phyloP scores from a whole-genome alignment of 164 flowering plant species.

The Macadamia tetraphylla region DNA sequence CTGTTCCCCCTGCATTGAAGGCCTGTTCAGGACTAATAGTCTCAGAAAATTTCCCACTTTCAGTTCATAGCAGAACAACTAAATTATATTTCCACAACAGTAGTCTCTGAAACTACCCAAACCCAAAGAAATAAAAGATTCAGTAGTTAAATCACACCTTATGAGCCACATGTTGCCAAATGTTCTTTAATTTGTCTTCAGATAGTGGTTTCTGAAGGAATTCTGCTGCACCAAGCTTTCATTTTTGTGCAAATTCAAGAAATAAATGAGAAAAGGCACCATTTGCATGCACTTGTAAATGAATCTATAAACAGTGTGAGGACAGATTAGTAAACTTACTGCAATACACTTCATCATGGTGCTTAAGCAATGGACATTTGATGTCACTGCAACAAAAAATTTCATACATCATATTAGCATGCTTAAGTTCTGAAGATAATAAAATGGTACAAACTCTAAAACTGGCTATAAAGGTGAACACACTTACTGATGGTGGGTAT shows the following conservation, averaged over 20 bases:
- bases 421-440: neutral
- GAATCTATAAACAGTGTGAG: too few species aligned
- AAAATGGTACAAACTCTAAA: neutral
- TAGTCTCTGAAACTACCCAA: neutral
- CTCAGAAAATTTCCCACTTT: conserved; percentile 7
- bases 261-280: neutral
- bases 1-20: conserved; percentile 49
- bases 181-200: conserved; percentile 75
- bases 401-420: neutral
- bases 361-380: conserved; percentile 58
- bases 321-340: conserved; percentile 36
- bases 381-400: conserved; percentile 55
- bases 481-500: conserved; percentile 81
- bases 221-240: conserved; percentile 90
- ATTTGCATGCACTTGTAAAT: neutral
- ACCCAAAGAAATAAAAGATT: neutral
- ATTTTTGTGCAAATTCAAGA: conserved; percentile 6
- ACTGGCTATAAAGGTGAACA: neutral
- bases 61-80: neutral
- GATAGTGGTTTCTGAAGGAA: conserved; percentile 75
- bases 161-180: conserved; percentile 93
- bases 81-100: neutral
- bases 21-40: conserved; percentile 49
- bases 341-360: conserved; percentile 93
- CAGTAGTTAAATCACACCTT: conserved; percentile 45